Conservation (phyloP, 2,329 filamentous ascomycete genomes). For the Cladosporium oxysporum region DNA sequence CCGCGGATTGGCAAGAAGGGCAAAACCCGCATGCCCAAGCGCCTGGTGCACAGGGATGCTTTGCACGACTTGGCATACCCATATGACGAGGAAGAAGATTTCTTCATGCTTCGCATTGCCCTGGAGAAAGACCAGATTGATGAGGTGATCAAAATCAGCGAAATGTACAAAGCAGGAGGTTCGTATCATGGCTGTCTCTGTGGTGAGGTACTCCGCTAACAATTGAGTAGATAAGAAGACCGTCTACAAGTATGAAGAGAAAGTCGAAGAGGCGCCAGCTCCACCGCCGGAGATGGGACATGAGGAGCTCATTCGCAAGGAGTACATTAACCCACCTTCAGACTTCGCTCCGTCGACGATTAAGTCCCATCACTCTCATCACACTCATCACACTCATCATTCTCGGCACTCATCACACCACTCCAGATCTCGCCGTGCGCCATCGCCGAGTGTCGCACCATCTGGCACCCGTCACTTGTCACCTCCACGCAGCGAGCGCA, state of each 20-base stretch:
- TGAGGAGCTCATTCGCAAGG: constrained; percentile 39
- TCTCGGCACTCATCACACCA: constrained; percentile 16
- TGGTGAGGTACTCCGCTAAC: constrained; percentile 23
- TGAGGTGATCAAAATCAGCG: constrained; percentile 79
- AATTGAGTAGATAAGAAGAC: constrained; percentile 37
- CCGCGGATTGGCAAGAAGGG: constrained; percentile 60
- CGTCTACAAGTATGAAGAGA: constrained; percentile 40
- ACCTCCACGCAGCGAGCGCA: constrained; percentile 20
- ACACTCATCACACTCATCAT: constrained; percentile 4
- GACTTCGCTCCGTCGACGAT: constrained; percentile 26
- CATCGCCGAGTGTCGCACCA: constrained; percentile 11
- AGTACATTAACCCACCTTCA: constrained; percentile 43
- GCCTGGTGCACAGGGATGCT: constrained; percentile 76
- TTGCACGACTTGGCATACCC: constrained; percentile 84
- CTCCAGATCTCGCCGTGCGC: constrained; percentile 17
- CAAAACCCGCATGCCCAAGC: constrained; percentile 83
- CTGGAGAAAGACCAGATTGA: constrained; percentile 90
- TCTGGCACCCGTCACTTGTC: constrained; percentile 16
- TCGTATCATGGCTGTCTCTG: constrained; percentile 23
- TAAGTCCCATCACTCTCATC: constrained; percentile 10
- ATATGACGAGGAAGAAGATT: constrained; percentile 82
- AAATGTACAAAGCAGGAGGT: constrained; percentile 63
- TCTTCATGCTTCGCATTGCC: constrained; percentile 79
- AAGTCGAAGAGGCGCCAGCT: constrained; percentile 24
- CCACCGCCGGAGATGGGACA: constrained; percentile 32